Evolutionary conservation across 768 basidiomycete species (phyloP).

Genomic region (Coprinopsis marcescibilis): DNA sequence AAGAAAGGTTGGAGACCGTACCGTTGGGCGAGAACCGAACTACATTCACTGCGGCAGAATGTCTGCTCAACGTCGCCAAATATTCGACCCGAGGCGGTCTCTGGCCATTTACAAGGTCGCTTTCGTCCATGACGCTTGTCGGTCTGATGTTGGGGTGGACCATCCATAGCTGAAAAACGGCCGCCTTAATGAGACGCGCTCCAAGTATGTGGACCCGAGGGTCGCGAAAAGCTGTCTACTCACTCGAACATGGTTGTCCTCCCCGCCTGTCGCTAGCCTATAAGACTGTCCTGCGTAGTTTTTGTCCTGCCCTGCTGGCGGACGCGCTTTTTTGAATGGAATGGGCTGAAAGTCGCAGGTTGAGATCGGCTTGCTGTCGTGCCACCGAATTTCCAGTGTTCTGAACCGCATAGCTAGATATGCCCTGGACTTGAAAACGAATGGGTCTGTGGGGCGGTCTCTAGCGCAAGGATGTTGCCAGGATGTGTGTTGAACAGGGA

Average conservation of each 20-base stretch:
- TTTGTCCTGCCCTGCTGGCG: slow-evolving; percentile 42
- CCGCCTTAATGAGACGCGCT: slow-evolving; percentile 7
- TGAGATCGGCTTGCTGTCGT: slow-evolving; percentile 92
- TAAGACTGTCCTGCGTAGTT: slow-evolving; percentile 71
- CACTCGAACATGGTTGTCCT: slow-evolving; percentile 95
- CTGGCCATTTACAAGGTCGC: slow-evolving; percentile 23
- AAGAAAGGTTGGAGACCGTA: slow-evolving; percentile 22
- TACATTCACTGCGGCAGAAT: slow-evolving; percentile 94
- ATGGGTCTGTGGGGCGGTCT: neutral
- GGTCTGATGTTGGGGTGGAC: slow-evolving; percentile 88
- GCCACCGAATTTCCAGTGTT: slow-evolving; percentile 93
- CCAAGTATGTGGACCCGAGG: neutral
- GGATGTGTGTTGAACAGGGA: neutral
- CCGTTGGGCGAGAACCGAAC: slow-evolving; percentile 95
- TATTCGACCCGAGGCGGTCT: slow-evolving; percentile 87
- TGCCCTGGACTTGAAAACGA: no score
- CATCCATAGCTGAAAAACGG: slow-evolving; percentile 74
- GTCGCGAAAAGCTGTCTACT: slow-evolving; percentile 36
- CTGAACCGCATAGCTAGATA: slow-evolving; percentile 78
- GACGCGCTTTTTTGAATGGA: slow-evolving; percentile 76
- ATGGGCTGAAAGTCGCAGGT: slow-evolving; percentile 94
- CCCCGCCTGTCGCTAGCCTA: slow-evolving; percentile 89
- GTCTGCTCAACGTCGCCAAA: slow-evolving; percentile 86
- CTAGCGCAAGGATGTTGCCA: neutral
- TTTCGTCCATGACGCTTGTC: slow-evolving; percentile 39